Conservation (phyloP, 768 basidiomycete genomes). For the Trametes meyenii region DNA sequence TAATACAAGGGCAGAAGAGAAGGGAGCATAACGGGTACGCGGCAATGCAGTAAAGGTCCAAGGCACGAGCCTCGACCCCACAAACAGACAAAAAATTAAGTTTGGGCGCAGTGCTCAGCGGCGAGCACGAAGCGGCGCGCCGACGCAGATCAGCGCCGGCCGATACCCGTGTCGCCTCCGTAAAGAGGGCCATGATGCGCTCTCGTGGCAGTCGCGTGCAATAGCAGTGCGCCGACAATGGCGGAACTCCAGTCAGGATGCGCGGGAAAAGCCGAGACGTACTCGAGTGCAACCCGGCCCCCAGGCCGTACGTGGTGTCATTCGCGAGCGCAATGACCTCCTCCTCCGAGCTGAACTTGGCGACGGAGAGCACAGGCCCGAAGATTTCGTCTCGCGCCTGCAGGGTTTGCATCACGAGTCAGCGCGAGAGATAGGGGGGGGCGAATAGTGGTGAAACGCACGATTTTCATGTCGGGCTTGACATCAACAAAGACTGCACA, state of each 20-base stretch:
- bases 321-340: conserved; percentile 87
- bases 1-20: neutral
- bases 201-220: no score
- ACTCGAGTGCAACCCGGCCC: conserved; percentile 90
- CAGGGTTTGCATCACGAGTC: neutral
- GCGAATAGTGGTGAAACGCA: conserved; percentile 39
- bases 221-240: neutral
- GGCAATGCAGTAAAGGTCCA: no score
- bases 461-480: conserved; percentile 82
- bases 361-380: conserved; percentile 87
- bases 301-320: conserved; percentile 87
- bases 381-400: conserved; percentile 68
- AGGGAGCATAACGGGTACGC: no score
- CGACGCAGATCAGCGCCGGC: no score
- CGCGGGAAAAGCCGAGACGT: conserved; percentile 31
- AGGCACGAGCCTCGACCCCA: neutral
- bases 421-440: neutral
- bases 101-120: no score
- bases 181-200: no score
- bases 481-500: conserved; percentile 79
- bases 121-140: no score
- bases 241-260: neutral
- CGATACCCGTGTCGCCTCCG: no score
- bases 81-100: no score
- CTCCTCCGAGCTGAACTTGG: conserved; percentile 83